phyloP scores from a whole-genome alignment of 352 stramenopile species.

The Pythium dissotocum region DNA sequence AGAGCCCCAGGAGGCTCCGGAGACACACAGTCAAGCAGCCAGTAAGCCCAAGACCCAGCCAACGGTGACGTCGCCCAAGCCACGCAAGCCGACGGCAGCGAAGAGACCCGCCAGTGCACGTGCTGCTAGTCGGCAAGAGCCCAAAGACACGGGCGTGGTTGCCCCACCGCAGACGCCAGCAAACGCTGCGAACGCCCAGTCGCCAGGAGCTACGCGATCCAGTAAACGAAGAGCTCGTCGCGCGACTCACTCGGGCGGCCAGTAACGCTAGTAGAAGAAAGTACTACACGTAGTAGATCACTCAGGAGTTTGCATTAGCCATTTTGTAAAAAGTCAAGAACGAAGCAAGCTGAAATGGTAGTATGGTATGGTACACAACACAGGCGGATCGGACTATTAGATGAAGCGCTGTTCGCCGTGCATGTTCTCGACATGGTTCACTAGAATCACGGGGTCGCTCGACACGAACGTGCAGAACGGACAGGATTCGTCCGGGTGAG shows the following conservation, averaged over 20 bases:
- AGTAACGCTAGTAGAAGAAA: not conserved
- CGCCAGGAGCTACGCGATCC: not conserved
- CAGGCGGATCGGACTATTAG: not conserved
- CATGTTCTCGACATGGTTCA: slow-evolving; percentile 78
- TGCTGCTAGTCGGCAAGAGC: not conserved
- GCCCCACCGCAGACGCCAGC: not conserved
- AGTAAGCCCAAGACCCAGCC: not conserved
- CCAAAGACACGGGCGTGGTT: not conserved
- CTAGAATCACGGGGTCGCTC: slow-evolving; percentile 58
- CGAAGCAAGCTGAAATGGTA: not conserved
- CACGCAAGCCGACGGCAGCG: not conserved
- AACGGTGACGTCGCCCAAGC: not conserved
- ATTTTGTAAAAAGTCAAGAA: not conserved
- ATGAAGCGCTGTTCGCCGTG: slow-evolving; percentile 40
- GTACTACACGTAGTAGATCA: too few relatives aligned
- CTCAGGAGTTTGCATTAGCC: not conserved
- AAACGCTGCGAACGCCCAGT: not conserved
- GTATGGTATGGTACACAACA: not conserved
- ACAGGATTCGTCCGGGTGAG: slow-evolving; percentile 42
- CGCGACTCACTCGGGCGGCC: not conserved
- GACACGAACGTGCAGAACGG: slow-evolving; percentile 64
- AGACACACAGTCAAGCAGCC: not conserved
- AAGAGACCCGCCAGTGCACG: not conserved
- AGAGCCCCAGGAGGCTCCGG: slow-evolving; percentile 1
- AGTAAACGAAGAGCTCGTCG: not conserved